Percentiles rank a stretch among this genome's conserved stretches.
Evolutionary conservation across 192 early-diverging fungal species (phyloP).

Genomic region (Rhizophagus prolifer): DNA sequence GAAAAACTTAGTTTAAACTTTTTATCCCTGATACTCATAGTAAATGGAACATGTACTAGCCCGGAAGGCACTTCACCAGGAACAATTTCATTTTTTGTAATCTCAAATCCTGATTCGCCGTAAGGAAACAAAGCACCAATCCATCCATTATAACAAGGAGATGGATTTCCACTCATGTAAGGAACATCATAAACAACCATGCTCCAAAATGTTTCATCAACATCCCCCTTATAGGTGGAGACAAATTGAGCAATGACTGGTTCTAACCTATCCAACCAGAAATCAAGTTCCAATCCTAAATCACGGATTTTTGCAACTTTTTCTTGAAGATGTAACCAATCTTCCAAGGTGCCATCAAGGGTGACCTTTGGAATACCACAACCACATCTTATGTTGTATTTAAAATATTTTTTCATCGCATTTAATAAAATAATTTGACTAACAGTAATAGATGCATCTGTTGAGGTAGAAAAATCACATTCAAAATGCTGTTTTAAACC

Average conservation of each 20-base stretch:
- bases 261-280: slow-evolving; percentile 14
- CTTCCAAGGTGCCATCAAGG: neutral
- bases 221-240: slow-evolving; percentile 14
- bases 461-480: slow-evolving; percentile 8
- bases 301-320: slow-evolving; percentile 7
- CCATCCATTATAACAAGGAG: slow-evolving; percentile 10
- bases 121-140: slow-evolving; percentile 12
- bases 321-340: slow-evolving; percentile 13
- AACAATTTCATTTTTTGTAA: neutral
- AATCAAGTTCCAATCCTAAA: neutral
- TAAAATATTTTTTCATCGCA: slow-evolving; percentile 23
- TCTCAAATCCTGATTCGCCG: neutral
- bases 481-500: neutral
- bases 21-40: neutral
- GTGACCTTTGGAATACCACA: slow-evolving; percentile 26
- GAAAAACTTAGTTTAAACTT: slow-evolving; percentile 7
- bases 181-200: neutral
- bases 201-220: slow-evolving; percentile 22
- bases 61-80: neutral
- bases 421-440: slow-evolving; percentile 12
- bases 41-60: slow-evolving; percentile 10
- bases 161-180: neutral
- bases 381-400: neutral
- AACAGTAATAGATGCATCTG: neutral
- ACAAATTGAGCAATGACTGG: slow-evolving; percentile 17